phyloP scores from a whole-genome alignment of 2,329 filamentous ascomycete species.

The Stemphylium vesicarium region DNA sequence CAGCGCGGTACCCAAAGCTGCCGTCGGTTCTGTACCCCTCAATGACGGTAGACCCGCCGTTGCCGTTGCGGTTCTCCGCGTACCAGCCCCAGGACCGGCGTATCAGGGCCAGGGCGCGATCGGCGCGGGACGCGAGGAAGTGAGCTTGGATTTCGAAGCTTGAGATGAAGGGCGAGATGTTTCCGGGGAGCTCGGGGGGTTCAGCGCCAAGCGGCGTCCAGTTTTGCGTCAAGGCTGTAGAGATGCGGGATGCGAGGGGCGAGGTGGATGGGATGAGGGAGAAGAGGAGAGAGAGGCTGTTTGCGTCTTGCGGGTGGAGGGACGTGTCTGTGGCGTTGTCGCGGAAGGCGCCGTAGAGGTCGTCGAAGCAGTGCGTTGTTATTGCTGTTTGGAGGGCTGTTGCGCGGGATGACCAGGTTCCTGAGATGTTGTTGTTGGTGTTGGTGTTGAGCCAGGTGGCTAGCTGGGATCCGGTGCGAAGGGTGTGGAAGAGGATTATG shows the following conservation, averaged over 20 bases:
- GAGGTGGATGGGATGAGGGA: slow-evolving; percentile 20
- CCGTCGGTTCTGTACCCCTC: slow-evolving; percentile 50
- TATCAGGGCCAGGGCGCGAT: slow-evolving; percentile 38
- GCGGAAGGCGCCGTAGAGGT: slow-evolving; percentile 11
- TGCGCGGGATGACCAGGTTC: neutral
- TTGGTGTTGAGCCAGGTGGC: slow-evolving; percentile 11
- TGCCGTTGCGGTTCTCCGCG: slow-evolving; percentile 41
- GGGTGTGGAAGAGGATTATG: slow-evolving; percentile 40
- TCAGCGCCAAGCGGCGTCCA: slow-evolving; percentile 41
- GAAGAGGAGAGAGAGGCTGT: slow-evolving; percentile 30
- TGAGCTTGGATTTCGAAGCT: slow-evolving; percentile 47
- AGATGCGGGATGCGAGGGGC: slow-evolving; percentile 20
- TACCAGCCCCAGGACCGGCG: slow-evolving; percentile 40
- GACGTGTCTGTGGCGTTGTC: slow-evolving; percentile 25
- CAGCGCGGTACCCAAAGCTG: slow-evolving; percentile 43
- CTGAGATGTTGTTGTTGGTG: neutral
- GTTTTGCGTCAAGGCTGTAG: slow-evolving; percentile 21
- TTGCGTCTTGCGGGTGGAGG: slow-evolving; percentile 34
- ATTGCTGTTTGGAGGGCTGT: slow-evolving; percentile 12
- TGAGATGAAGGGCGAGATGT: slow-evolving; percentile 48
- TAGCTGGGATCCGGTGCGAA: slow-evolving; percentile 27
- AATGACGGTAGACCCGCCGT: slow-evolving; percentile 43
- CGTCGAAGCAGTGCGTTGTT: slow-evolving; percentile 15
- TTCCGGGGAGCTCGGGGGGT: slow-evolving; percentile 44
- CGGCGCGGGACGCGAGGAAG: slow-evolving; percentile 25